Percentiles rank a stretch among this genome's conserved stretches.
Conservation (phyloP, 2,329 filamentous ascomycete genomes). For the Alternaria viburni region DNA sequence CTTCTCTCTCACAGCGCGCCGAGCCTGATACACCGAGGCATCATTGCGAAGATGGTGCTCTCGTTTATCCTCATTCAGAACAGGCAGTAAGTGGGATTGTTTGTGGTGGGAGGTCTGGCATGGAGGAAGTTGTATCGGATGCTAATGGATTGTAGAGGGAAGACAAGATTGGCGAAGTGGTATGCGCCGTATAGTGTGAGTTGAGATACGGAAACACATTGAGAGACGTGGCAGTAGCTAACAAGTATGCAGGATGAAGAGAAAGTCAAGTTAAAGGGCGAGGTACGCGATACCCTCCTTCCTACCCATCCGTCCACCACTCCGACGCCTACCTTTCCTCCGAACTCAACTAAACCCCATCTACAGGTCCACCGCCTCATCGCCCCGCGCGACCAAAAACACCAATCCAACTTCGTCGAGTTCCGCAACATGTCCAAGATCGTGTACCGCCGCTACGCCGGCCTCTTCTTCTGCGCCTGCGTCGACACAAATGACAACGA, state of each 20-base stretch:
- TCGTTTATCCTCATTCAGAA: conserved; percentile 93
- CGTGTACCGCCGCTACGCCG: conserved; percentile 95
- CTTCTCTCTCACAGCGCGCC: conserved; percentile 7
- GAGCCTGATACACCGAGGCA: conserved; percentile 10
- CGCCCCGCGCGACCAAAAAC: conserved; percentile 96
- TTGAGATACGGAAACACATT: neutral
- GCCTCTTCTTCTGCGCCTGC: conserved; percentile 98
- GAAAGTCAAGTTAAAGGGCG: conserved; percentile 98
- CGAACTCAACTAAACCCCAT: no score
- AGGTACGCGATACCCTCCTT: conserved; percentile 61
- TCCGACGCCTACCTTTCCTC: neutral
- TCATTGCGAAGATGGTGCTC: conserved; percentile 63
- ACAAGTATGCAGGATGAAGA: conserved; percentile 75
- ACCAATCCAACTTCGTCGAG: conserved; percentile 99
- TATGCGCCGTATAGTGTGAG: conserved; percentile 90
- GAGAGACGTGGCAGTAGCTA: conserved; percentile 9
- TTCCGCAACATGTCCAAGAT: conserved; percentile 87
- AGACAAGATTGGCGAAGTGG: conserved; percentile 98
- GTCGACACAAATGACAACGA: conserved; percentile 99
- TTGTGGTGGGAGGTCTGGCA: no score
- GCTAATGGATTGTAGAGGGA: conserved; percentile 69
- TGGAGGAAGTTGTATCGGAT: no score
- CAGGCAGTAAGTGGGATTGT: conserved; percentile 66
- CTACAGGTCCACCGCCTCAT: conserved; percentile 87
- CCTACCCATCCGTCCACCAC: neutral